Percentiles rank a stretch among this genome's conserved stretches.
These are phyloP conservation scores for Penicillium soppii DNA, from an alignment of 495 filamentous ascomycete genomes.

Conservation along the genomic window DNA sequence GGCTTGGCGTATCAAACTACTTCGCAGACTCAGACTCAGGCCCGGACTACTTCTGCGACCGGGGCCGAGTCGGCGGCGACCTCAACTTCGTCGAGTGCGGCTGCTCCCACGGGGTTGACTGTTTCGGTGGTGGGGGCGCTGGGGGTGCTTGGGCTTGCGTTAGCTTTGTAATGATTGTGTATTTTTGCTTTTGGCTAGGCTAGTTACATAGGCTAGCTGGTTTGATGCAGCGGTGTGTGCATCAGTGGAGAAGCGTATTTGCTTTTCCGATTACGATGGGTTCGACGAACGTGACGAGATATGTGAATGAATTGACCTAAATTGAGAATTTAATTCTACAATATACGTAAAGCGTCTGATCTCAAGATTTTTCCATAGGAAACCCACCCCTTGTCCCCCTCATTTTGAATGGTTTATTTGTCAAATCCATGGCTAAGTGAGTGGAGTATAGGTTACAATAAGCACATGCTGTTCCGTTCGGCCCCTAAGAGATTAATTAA, in stretches of 20 bases:
- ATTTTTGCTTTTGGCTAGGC: background rate
- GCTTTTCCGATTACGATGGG: no score
- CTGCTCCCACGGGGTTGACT: conserved; percentile 15
- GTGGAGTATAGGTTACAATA: background rate
- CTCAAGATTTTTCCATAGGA: no score
- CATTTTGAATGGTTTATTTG: no score
- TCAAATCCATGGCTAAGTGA: no score
- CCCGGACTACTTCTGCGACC: conserved; percentile 3
- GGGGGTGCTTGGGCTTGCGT: conserved; percentile 24
- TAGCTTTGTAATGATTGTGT: conserved; percentile 19
- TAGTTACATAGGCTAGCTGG: no score
- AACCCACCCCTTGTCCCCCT: no score
- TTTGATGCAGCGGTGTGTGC: background rate
- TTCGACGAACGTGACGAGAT: conserved; percentile 6
- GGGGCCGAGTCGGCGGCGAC: background rate
- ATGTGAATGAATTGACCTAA: background rate
- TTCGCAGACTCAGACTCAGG: conserved; percentile 5
- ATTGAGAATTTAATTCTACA: background rate
- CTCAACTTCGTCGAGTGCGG: conserved; percentile 11
- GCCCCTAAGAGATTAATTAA: background rate
- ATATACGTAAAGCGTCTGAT: no score
- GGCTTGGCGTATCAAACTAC: conserved; percentile 5
- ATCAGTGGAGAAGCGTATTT: background rate
- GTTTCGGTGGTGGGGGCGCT: conserved; percentile 25
- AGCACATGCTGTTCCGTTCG: background rate